Base-by-base conservation (phyloP, 257 asterid species). In the Penstemon eatonii region DNA sequence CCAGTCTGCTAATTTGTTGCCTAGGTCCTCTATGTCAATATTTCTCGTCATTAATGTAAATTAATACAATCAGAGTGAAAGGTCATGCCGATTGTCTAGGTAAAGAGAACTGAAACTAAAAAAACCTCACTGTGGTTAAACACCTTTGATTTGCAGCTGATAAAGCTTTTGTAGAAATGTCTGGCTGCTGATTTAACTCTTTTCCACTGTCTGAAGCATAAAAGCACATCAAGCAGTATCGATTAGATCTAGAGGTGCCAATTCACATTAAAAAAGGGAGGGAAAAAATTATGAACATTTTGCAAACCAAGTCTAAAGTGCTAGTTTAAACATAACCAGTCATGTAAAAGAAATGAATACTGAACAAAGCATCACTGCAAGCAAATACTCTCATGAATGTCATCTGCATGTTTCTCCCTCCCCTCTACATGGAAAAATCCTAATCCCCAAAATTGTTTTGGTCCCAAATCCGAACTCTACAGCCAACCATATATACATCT, bases 61-160 rank as follows among this genome's bases (percentile, higher is more conserved):
- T 39, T 50, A 47, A 13, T 10, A 25, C 44, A 58, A 39, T 11
- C 63, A 47, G 25, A 64, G 12, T 19, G 38, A 56, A 19, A 5
- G 41, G 41, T 25, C 60, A n/a, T 55, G 8, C 51, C 53, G 60
- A 65, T 15, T 42, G 42, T 25, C 61, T 64, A 75, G 12, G 62
- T 65, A 58, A 70, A 57, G 60, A 63, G 66, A 53, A 60, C 2
- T 47, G 19, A 63, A 73, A 74, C 67, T 58, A 61, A 60, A 72
- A 72, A 59, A 43, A 15, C 55, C 67, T 70, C 71, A 51, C 60
- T 65, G 77, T 42, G 54, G 72, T 75, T 68, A 66, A 67, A 72
- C 77, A 92, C 97, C 98, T 86, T 75, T 79, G 78, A n/a, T 73
- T 84, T 77, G 82, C 80, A 73, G 84, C 81, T 65, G 88, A 70